phyloP scores from a whole-genome alignment of 2,329 filamentous ascomycete species.

The Claviceps cyperi region DNA sequence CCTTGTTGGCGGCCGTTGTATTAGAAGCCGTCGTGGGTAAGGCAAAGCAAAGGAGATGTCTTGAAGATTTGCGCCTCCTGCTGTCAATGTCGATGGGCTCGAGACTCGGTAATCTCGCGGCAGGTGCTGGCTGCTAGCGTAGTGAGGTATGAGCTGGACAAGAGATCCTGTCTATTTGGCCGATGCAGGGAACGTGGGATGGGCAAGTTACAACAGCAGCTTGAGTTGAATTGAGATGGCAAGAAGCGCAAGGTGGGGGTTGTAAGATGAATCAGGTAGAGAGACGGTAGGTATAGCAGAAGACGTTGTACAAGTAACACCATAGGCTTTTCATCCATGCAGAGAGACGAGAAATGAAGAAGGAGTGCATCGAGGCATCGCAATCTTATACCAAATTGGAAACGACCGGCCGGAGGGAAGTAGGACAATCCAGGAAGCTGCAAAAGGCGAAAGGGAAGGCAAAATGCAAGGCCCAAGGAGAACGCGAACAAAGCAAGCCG shows the following conservation, averaged over 20 bases:
- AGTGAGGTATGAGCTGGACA: neutral
- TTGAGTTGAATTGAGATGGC: neutral
- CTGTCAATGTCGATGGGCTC: neutral
- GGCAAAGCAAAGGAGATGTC: neutral
- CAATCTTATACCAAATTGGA: constrained; percentile 35
- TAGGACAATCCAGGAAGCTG: neutral
- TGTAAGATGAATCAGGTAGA: constrained; percentile 4
- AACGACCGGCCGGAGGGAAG: constrained; percentile 4
- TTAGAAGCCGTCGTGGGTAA: neutral
- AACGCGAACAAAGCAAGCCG: neutral
- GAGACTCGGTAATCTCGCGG: too few species aligned
- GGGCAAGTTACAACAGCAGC: neutral
- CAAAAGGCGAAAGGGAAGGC: neutral
- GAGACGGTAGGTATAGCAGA: constrained; percentile 4
- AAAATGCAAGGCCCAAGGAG: neutral
- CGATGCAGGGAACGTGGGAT: neutral
- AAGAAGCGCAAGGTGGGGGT: neutral
- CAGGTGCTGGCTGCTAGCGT: neutral
- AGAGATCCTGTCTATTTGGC: neutral
- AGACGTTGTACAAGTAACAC: constrained; percentile 7
- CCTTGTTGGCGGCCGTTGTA: neutral
- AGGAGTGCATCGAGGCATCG: constrained; percentile 29
- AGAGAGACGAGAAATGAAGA: constrained; percentile 13
- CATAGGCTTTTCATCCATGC: constrained; percentile 8
- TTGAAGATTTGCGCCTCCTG: neutral